phyloP scores from a whole-genome alignment of 2,329 filamentous ascomycete species.

The Colletotrichum sp. region DNA sequence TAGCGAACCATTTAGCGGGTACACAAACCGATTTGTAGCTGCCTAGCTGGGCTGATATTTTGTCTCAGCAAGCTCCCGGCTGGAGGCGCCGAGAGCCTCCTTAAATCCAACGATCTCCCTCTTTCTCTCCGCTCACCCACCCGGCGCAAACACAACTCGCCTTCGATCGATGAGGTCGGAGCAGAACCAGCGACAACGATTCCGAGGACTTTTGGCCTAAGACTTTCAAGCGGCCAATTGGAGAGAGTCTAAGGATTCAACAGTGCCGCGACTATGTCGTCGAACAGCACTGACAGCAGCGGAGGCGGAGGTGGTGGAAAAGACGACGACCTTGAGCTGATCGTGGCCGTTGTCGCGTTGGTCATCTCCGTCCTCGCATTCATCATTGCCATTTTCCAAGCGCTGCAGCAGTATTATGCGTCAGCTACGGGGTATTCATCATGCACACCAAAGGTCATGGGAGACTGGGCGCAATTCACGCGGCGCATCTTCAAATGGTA shows the following conservation, averaged over 20 bases:
- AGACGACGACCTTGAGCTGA: neutral
- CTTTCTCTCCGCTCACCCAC: neutral
- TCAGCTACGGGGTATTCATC: constrained; percentile 12
- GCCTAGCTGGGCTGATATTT: neutral
- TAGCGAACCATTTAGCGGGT: neutral
- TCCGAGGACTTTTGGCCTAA: accelerated
- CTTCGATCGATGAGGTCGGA: neutral
- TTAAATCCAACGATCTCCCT: neutral
- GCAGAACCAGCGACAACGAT: neutral
- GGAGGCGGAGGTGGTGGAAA: neutral
- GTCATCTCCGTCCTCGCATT: constrained; percentile 16
- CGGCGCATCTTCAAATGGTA: constrained; percentile 13
- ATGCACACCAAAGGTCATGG: constrained; percentile 11
- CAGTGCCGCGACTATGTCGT: neutral
- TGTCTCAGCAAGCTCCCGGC: neutral
- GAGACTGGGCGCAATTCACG: constrained; percentile 9
- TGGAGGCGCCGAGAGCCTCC: neutral
- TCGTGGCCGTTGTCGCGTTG: constrained; percentile 12
- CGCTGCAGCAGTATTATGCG: constrained; percentile 12
- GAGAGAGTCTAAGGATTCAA: neutral
- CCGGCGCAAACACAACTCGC: neutral
- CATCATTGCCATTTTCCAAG: constrained; percentile 15
- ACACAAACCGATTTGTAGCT: neutral
- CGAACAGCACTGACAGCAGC: neutral
- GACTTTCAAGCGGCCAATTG: neutral